Evolutionary conservation across 1,284 basidiomycete genomes (phyloP).

Genomic region (Amylostereum areolatum): DNA sequence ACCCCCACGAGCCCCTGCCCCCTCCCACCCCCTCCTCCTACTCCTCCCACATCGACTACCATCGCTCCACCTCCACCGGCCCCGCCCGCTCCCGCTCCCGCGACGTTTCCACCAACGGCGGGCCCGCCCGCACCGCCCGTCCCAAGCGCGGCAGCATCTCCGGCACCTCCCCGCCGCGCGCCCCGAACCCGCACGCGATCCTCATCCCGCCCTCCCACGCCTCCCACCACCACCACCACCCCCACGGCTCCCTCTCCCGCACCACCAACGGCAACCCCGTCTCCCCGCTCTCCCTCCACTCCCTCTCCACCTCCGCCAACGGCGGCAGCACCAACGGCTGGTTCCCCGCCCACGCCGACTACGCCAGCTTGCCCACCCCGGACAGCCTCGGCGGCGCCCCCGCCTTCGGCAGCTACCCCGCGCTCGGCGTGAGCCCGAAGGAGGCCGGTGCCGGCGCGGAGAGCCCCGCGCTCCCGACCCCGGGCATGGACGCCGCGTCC

Average conservation of each 20-base stretch:
- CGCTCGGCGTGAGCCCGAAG: conserved; percentile 27
- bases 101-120: conserved; percentile 23
- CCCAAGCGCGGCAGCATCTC: conserved; percentile 43
- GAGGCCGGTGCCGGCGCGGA: conserved; percentile 20
- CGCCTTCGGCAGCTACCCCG: conserved; percentile 11
- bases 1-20: conserved; percentile 28
- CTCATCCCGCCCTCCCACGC: conserved; percentile 44
- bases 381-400: conserved; percentile 26
- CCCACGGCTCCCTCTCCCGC: no score
- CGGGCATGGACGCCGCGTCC: conserved; percentile 27
- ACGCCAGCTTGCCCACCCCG: conserved; percentile 33
- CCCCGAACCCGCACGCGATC: conserved; percentile 40
- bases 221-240: conserved; percentile 10
- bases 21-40: conserved; percentile 26
- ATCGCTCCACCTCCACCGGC: conserved; percentile 18
- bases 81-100: conserved; percentile 43
- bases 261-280: conserved; percentile 20
- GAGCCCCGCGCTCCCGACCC: conserved; percentile 20
- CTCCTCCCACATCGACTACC: conserved; percentile 14
- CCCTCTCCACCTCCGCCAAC: conserved; percentile 8
- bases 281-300: conserved; percentile 25
- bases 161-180: conserved; percentile 33
- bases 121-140: conserved; percentile 28
- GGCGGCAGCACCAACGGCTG: conserved; percentile 8
- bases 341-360: neutral